Percentiles rank a stretch among this genome's conserved stretches.
These are phyloP conservation scores for Seminavis robusta DNA, from an alignment of 108 stramenopile genomes.

Conservation along the genomic window DNA sequence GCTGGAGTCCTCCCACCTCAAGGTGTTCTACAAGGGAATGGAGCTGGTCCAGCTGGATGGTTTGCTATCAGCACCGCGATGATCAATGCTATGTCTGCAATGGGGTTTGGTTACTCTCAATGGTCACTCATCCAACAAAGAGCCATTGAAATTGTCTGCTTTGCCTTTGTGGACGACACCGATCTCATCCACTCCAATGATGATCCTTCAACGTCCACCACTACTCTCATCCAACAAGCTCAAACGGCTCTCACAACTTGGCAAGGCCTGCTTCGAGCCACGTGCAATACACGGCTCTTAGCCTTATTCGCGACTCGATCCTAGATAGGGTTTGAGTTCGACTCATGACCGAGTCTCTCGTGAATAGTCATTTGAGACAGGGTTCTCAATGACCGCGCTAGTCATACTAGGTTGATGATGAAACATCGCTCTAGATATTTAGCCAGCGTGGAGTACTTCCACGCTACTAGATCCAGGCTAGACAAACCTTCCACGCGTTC, in stretches of 20 bases:
- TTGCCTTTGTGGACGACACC: constrained; percentile 30
- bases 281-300: no score
- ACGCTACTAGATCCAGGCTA: no score
- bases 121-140: background rate
- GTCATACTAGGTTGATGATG: no score
- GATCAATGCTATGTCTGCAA: background rate
- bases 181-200: constrained; percentile 17
- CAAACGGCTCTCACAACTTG: background rate
- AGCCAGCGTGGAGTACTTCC: no score
- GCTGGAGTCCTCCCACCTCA: constrained; percentile 5
- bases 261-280: constrained; percentile 2
- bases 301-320: no score
- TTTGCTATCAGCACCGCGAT: constrained; percentile 18
- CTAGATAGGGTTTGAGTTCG: no score
- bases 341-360: no score
- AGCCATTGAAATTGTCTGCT: constrained; percentile 6
- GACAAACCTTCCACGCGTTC: no score
- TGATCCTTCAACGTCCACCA: no score
- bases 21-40: constrained; percentile 34
- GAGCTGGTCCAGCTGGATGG: constrained; percentile 33
- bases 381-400: no score
- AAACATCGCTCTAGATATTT: no score
- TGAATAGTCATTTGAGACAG: no score
- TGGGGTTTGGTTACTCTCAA: background rate
- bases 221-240: background rate